Evolutionary conservation across 2,329 filamentous ascomycete species (phyloP), one percentile per base, ranked within the genome.

Genomic region (Stemphylium beticola): DNA sequence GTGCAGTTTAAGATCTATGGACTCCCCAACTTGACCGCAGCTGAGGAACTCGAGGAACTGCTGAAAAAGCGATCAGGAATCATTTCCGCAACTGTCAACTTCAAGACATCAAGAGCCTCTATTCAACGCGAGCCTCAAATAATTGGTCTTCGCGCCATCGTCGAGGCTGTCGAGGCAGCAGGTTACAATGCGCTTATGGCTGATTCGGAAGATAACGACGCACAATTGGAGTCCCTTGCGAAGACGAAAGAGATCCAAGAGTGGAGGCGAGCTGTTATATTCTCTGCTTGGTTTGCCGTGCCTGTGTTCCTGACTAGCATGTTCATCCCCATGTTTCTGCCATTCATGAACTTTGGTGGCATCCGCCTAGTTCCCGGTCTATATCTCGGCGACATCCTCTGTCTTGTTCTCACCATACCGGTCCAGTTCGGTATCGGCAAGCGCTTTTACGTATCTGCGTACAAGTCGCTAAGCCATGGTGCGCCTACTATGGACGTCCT

Each of bases 401-500:
- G 92, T 75, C 79, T 98, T 46, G 69, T 83, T 52, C 85, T 99
- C 44, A 98, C 95, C 10, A 86, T 96, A 65, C 95, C 95, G 29
- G 88, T 99, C 8, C 95, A 99, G 74, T 99, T 99, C 68, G 95
- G 95, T 63, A 91, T 99, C 68, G 95, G 95, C 60, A 92, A 87
- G 76, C 90, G 95, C 12, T 99, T 98, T 74, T 99, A 99, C 73
- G 75, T 89, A 54, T 95, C 92, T 22, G 93, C 93, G n/a, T 98
- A 85, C 78, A 96, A 96, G 74, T 96, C 92, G 1, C 74, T 99
- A 65, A 92, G 89, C 76, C 95, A 99, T 74, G 85, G 87, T 17
- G 90, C 93, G 4, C 93, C 95, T 0, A 99, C 95, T 1, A 99
- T 99, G 95, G 95, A 99, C 72, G 95, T 98, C 1, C 83, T 99